Percentiles rank a stretch among this genome's conserved stretches.
Conservation (phyloP, 208 protist genomes). For the Acanthamoeba culbertsoni region DNA sequence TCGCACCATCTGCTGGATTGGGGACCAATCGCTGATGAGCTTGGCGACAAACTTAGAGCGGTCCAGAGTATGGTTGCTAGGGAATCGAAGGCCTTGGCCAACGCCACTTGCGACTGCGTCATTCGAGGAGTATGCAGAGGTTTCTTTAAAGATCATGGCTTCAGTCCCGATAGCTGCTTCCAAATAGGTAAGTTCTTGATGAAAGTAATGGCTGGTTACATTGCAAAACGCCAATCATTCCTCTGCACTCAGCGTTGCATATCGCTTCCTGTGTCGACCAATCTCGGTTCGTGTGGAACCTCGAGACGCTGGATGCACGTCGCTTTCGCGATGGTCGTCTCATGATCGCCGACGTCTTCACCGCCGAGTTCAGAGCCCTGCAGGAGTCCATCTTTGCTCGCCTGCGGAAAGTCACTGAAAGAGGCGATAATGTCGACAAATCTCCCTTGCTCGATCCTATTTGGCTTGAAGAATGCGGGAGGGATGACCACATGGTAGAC, state of each 20-base stretch:
- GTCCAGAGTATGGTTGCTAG: neutral
- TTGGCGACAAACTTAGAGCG: neutral
- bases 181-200: neutral
- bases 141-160: neutral
- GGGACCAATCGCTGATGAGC: neutral
- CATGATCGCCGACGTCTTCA: conserved; percentile 1
- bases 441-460: neutral
- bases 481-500: neutral
- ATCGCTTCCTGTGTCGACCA: neutral
- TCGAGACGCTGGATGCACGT: neutral
- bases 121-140: neutral
- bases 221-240: neutral
- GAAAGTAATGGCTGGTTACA: neutral
- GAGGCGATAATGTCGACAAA: neutral
- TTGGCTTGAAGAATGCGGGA: neutral
- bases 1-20: neutral
- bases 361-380: neutral
- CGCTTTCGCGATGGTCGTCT: neutral
- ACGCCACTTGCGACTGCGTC: neutral
- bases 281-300: neutral
- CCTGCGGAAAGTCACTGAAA: neutral
- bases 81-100: neutral
- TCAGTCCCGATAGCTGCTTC: neutral
- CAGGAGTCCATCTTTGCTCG: neutral
- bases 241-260: neutral